phyloP scores from a whole-genome alignment of 1,284 basidiomycete species.

The Ceratorhiza oryzae-sativae region DNA sequence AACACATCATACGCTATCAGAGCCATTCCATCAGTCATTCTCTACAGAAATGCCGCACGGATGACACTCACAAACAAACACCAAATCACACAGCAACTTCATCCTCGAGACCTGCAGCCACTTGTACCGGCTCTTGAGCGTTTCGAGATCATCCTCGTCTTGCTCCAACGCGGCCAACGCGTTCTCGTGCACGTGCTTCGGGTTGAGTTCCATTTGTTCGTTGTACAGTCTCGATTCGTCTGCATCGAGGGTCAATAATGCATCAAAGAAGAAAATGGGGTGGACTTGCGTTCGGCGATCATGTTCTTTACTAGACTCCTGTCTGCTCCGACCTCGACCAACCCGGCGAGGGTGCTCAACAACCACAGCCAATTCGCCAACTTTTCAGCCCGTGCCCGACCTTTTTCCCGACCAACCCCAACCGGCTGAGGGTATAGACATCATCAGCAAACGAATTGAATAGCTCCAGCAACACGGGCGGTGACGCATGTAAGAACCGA shows the following conservation, averaged over 20 bases:
- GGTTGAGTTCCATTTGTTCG: conserved; percentile 64
- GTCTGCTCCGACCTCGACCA: conserved; percentile 82
- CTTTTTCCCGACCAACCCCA: conserved; percentile 70
- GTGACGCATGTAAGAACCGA: conserved; percentile 74
- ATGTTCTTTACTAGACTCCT: conserved; percentile 67
- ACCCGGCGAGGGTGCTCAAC: conserved; percentile 71
- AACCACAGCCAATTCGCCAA: conserved; percentile 87
- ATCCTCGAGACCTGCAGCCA: conserved; percentile 73
- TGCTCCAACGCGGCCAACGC: conserved; percentile 60
- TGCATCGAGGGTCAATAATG: conserved; percentile 23
- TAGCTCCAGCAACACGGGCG: conserved; percentile 81
- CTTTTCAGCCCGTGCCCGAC: conserved; percentile 69
- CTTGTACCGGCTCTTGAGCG: conserved; percentile 71
- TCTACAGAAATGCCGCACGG: background rate
- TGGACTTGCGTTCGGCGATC: conserved; percentile 62
- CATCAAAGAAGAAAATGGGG: conserved; percentile 26
- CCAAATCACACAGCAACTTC: conserved; percentile 79
- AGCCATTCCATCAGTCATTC: conserved; percentile 45
- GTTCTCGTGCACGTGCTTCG: conserved; percentile 53
- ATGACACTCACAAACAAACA: conserved; percentile 78
- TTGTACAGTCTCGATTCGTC: conserved; percentile 60
- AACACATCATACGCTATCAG: conserved; percentile 65
- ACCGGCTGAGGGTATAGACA: conserved; percentile 68
- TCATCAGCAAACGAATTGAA: conserved; percentile 76
- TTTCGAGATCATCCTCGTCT: conserved; percentile 72